Base-by-base conservation (phyloP, 352 stramenopile species). In the Phytophthora melonis region DNA sequence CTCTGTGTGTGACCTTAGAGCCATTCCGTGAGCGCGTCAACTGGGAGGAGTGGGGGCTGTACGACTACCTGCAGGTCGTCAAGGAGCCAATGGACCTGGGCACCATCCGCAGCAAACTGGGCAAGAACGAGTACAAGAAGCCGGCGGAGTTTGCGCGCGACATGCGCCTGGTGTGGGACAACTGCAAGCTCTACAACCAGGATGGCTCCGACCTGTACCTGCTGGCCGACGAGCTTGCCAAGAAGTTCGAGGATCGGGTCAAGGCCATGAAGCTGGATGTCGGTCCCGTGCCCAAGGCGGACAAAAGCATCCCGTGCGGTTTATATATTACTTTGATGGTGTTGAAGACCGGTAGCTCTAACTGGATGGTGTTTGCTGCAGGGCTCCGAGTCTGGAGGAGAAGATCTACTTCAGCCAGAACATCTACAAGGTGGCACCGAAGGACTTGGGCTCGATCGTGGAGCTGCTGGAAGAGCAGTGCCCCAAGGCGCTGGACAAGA, bases 21-120 rank as follows among this genome's bases (percentile, higher is more conserved):
- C 83, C 89, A 1, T 96, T 96, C 64, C 88, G 82, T 23, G 88
- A 96, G 80, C 89, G 89, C 67, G 89, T 96, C 61, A 96, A 96
- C 78, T 96, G 89, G 89, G 89, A 96, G 66, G 89, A 96, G 67
- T 96, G 88, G 89, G 89, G 87, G 9, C 83, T 98, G 14, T 92
- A 94, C 58, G 93, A 98, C 82, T 98, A 98, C 80, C 74, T 96
- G 43, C 82, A 96, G 68, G 83, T 97, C 55, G 88, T 98, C 39
- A 98, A 98, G 70, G 84, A 88, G 66, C 93, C 93, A 41, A 98
- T 98, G 92, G 93, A 98, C 74, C 80, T 98, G 34, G 92, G 92
- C 47, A 97, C 93, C 30, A 91, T 98, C 49, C 88, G 87, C 64
- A 76, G 10, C 57, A 95, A 94, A 73, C 74, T 97, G 11, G 72